A percentile compares a stretch with the other conserved stretches of the same genome.
phyloP scores from a whole-genome alignment of 441 rosid species.

The Populus hybrid region DNA sequence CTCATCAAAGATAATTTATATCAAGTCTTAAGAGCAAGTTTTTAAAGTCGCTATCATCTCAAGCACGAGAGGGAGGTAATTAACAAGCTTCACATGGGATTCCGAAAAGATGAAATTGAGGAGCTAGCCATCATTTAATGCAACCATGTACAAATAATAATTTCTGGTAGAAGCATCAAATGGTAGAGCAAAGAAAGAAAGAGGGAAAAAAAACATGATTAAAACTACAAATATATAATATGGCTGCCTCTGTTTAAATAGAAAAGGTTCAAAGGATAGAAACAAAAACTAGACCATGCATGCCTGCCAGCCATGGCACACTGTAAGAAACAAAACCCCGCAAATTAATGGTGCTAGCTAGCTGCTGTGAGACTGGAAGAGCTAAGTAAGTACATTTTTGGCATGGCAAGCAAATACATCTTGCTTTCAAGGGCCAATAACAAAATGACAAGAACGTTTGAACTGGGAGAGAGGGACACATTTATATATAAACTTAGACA shows the following conservation, averaged over 20 bases:
- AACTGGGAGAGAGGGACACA: neutral
- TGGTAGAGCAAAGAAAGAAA: neutral
- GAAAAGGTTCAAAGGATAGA: slow-evolving; percentile 22
- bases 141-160: neutral
- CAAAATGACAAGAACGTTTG: neutral
- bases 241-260: slow-evolving; percentile 14
- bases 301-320: slow-evolving; percentile 29
- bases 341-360: slow-evolving; percentile 28
- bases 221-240: slow-evolving; percentile 15
- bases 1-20: neutral
- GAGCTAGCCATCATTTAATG: neutral
- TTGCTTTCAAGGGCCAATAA: neutral
- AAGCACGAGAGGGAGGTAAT: neutral
- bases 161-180: neutral
- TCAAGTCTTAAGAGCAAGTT: neutral
- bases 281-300: slow-evolving; percentile 22
- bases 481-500: neutral
- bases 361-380: slow-evolving; percentile 22
- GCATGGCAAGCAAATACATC: neutral
- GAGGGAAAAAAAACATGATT: neutral
- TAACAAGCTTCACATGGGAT: neutral
- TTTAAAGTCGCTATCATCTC: neutral
- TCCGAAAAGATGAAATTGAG: neutral
- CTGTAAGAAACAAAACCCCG: slow-evolving; percentile 33
- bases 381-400: slow-evolving; percentile 24